These are phyloP conservation scores for Pugionium cornutum DNA, from an alignment of 345 rosid genomes.

Conservation along the genomic window DNA sequence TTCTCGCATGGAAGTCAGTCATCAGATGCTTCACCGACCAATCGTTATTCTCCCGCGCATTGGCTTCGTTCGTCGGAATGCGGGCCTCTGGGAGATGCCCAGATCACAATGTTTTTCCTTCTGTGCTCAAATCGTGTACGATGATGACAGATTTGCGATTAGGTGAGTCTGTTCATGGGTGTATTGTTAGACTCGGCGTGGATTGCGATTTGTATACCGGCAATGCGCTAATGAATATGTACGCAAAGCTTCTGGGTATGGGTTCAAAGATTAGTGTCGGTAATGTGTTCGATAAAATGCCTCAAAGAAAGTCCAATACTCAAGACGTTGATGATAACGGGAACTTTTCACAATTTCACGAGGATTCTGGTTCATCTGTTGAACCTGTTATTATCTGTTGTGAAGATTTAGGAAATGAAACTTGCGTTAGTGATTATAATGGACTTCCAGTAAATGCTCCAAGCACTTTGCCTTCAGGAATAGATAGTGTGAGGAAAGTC, in stretches of 20 bases:
- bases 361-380: background rate
- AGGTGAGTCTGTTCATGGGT: conserved; percentile 81
- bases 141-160: conserved; percentile 54
- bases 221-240: conserved; percentile 90
- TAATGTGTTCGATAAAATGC: conserved; percentile 50
- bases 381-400: background rate
- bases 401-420: background rate
- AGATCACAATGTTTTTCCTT: conserved; percentile 70
- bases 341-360: background rate
- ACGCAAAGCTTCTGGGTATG: conserved; percentile 53
- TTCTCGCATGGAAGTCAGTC: conserved; percentile 74
- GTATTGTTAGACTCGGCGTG: conserved; percentile 59
- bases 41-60: conserved; percentile 47
- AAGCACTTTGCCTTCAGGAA: conserved; percentile 13
- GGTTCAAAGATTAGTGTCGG: conserved; percentile 19
- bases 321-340: background rate
- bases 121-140: conserved; percentile 65
- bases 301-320: conserved; percentile 26
- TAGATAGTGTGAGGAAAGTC: conserved; percentile 54
- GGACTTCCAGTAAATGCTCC: background rate
- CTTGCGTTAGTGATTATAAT: background rate
- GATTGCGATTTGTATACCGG: conserved; percentile 65
- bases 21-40: conserved; percentile 60
- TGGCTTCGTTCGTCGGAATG: conserved; percentile 59
- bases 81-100: conserved; percentile 58